These are phyloP conservation scores for Rhizoctonia solani DNA, from an alignment of 1,284 basidiomycete genomes.

Conservation along the genomic window DNA sequence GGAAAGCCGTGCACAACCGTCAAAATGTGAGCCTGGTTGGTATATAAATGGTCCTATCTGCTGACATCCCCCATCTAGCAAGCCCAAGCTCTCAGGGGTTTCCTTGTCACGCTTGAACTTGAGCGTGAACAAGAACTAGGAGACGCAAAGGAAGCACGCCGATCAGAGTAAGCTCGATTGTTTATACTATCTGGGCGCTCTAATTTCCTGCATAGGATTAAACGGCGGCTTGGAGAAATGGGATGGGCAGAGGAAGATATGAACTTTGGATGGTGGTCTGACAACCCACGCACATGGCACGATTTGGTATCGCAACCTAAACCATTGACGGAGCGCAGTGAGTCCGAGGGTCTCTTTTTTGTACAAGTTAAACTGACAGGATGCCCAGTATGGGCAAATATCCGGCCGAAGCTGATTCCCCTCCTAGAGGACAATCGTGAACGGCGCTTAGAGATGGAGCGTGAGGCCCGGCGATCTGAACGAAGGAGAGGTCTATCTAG, in stretches of 20 bases:
- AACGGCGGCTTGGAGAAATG: constrained; percentile 19
- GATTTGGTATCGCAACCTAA: constrained; percentile 19
- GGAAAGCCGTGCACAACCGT: background rate
- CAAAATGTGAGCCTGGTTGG: too few species aligned
- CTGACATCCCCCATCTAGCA: background rate
- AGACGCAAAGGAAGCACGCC: background rate
- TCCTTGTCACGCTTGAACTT: background rate
- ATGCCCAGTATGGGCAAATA: constrained; percentile 20
- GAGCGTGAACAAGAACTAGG: constrained; percentile 7
- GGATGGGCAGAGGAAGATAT: constrained; percentile 37
- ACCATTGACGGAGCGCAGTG: constrained; percentile 33
- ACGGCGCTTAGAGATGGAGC: constrained; percentile 15
- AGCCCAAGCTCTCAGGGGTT: background rate
- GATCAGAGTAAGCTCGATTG: background rate
- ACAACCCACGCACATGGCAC: constrained; percentile 6
- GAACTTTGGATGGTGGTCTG: background rate
- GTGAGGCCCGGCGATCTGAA: background rate
- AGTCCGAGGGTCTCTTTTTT: background rate
- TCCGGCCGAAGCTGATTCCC: constrained; percentile 30
- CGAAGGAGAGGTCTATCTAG: background rate
- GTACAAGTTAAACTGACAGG: background rate
- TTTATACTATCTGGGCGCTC: background rate
- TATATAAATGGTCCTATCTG: too few species aligned
- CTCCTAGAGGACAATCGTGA: constrained; percentile 21
- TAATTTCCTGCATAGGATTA: background rate